Base-by-base conservation (phyloP, 2,329 filamentous ascomycete species). In the Aureobasidium sp. region DNA sequence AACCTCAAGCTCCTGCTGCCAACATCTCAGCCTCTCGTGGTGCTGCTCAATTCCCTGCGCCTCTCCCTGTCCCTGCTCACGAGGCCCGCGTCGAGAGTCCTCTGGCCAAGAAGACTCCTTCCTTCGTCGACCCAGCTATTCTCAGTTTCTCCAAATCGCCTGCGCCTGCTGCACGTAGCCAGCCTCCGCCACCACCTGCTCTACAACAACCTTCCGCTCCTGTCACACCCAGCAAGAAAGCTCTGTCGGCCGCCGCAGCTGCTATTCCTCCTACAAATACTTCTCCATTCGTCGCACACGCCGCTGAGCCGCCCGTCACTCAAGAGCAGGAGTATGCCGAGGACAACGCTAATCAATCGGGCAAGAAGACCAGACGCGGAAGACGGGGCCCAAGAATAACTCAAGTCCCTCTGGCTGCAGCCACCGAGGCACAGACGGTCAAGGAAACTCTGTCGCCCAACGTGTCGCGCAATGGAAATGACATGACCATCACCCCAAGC, bases 71-170 rank as follows among this genome's bases (percentile, higher is more conserved):
- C 30, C 34, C 49, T 49, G 34, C 30, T 25, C 36, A 21, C 13
- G 45, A 63, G n/a, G 66, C 55, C 27, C 41, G 41, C 25, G 53
- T 50, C 42, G 52, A 62, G 32, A 61, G 39, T n/a, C 61, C 45
- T 25, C 32, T 48, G 47, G 62, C 61, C 37, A 41, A 57, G n/a
- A 48, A 62, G 44, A 53, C 60, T 27, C 61, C 42, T 21, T 61
- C 61, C 0, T 91, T 94, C 69, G 81, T 87, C n/a, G 90, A 95
- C 68, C 90, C 90, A 11, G 90, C 90, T 3, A 95, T 95, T 61
- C 72, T 95, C 49, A 91, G 89, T 70, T 83, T 90, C 71, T 73
- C 73, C 25, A 78, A 68, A 63, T 73, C 68, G 55, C 71, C 69
- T 50, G 67, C 69, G 42, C 45, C 67, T 15, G 62, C 67, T 36